A percentile compares a stretch with the other conserved stretches of the same genome.
These are phyloP conservation scores for Phylloporus sp. DNA, from an alignment of 768 basidiomycete genomes.

Conservation along the genomic window DNA sequence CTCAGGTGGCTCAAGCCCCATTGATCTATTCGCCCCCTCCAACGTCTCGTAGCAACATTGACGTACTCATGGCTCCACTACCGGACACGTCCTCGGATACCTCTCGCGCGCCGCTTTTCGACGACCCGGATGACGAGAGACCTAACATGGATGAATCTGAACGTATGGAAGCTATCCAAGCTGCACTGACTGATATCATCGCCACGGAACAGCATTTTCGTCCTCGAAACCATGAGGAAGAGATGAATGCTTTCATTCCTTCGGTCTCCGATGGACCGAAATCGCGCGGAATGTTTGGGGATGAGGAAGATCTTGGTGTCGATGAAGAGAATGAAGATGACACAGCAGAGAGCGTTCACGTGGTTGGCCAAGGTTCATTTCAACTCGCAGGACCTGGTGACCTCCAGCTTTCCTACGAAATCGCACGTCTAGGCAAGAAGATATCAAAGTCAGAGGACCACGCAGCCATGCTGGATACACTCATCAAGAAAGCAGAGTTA, in stretches of 20 bases:
- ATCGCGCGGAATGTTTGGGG: conserved; percentile 32
- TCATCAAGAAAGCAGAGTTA: conserved; percentile 93
- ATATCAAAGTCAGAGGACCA: conserved; percentile 77
- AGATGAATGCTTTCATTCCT: conserved; percentile 3
- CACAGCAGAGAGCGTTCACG: conserved; percentile 10
- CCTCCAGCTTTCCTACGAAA: conserved; percentile 84
- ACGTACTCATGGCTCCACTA: conserved; percentile 77
- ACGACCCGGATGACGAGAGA: conserved; percentile 64
- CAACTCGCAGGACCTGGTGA: conserved; percentile 86
- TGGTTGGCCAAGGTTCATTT: conserved; percentile 50
- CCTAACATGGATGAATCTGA: conserved; percentile 62
- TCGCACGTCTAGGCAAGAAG: conserved; percentile 71
- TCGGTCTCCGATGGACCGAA: conserved; percentile 13
- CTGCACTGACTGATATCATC: conserved; percentile 94
- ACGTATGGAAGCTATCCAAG: conserved; percentile 94
- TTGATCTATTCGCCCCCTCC: conserved; percentile 15
- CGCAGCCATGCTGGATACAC: conserved; percentile 74
- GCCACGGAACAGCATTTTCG: conserved; percentile 67
- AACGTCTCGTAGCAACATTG: conserved; percentile 50
- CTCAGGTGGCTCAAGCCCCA: conserved; percentile 18
- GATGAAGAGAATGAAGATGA: conserved; percentile 47
- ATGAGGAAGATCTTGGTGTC: conserved; percentile 36
- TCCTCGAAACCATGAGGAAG: conserved; percentile 8
- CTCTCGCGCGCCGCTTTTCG: conserved; percentile 74
- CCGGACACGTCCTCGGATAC: conserved; percentile 47